Evolutionary conservation across 2,329 filamentous ascomycete genomes (phyloP).

Genomic region (Cladosporium austrohemisphaericum): DNA sequence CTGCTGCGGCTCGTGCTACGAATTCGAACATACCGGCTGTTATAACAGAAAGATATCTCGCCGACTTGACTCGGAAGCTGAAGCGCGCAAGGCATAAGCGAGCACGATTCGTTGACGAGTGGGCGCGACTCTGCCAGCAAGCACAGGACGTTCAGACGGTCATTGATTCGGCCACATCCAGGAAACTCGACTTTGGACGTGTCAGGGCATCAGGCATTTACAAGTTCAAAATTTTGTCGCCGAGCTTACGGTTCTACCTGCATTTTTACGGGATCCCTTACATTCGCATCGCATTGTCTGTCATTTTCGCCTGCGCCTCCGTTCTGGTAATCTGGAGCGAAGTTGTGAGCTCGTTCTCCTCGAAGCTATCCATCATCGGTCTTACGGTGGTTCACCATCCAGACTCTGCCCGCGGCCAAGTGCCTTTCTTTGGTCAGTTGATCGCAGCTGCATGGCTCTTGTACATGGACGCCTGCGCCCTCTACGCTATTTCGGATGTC

Average conservation of each 20-base stretch:
- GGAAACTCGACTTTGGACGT: conserved; percentile 71
- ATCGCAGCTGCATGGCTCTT: conserved; percentile 84
- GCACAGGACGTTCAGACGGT: conserved; percentile 75
- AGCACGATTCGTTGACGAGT: conserved; percentile 78
- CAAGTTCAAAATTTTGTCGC: conserved; percentile 61
- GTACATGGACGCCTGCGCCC: conserved; percentile 91
- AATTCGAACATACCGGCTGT: conserved; percentile 59
- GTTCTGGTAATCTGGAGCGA: conserved; percentile 89
- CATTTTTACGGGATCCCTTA: conserved; percentile 72
- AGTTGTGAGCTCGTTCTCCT: conserved; percentile 76
- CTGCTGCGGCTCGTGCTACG: conserved; percentile 33
- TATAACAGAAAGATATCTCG: conserved; percentile 89
- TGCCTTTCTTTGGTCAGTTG: conserved; percentile 82
- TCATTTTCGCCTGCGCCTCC: conserved; percentile 69
- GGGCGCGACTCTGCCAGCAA: conserved; percentile 72
- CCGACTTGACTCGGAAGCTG: conserved; percentile 79
- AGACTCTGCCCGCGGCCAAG: conserved; percentile 62
- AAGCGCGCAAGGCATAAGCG: conserved; percentile 79
- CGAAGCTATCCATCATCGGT: conserved; percentile 67
- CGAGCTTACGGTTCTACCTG: conserved; percentile 75
- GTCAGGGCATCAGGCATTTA: conserved; percentile 49
- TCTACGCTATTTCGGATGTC: conserved; percentile 84
- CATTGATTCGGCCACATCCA: conserved; percentile 76
- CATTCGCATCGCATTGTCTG: conserved; percentile 61
- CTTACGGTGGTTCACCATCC: conserved; percentile 72